Evolutionary conservation across 2,329 filamentous ascomycete species (phyloP), one percentile per base, ranked within the genome.

Genomic region (Dichotomopilus funicola): DNA sequence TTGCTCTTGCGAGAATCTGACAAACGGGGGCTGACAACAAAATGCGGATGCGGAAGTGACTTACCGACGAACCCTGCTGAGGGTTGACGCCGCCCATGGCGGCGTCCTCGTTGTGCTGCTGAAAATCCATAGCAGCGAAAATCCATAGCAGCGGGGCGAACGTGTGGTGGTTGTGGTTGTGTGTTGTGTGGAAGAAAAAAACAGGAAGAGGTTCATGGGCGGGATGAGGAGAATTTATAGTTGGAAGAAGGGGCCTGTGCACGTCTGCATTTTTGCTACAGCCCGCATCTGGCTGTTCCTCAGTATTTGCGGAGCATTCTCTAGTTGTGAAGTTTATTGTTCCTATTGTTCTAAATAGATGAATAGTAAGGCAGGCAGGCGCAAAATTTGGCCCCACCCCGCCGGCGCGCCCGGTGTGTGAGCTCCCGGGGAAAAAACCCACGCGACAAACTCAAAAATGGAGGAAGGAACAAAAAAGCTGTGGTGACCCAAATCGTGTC

Each of bases 1-100:
- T 46, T 6, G 50, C 42, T 52, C 50, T 34, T 52, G 50, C 50
- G 11, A 7, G 50, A 52, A 46, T 52, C 50, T 46, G 50, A 52
- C 50, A 40, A 40, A 36, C 35, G 19, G 46, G 19, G 8, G 42
- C 50, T 7, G 19, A 13, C 50, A 46, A 19, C 35, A 45, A 13
- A 43, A 46, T 46, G 42, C 34, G 42, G 50, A 52, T 46, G 50
- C 50, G 35, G 13, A 31, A 52, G 42, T 13, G 50, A 40, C 50
- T 52, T 46, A 52, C 50, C 34, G 13, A 33, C 13, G 13, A 3
- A 7, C 2, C 4, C 7, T 13, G 4, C 3, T 41, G 9, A 11
- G 35, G 35, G 13, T 40, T 12, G n/a, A 7, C 38, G 41, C 33
- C 49, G 7, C 19, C 35, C 34, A 52, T 52, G 50, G 34, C 27